Evolutionary conservation across 108 stramenopile species (phyloP).

Genomic region (Conticribra guillardii): DNA sequence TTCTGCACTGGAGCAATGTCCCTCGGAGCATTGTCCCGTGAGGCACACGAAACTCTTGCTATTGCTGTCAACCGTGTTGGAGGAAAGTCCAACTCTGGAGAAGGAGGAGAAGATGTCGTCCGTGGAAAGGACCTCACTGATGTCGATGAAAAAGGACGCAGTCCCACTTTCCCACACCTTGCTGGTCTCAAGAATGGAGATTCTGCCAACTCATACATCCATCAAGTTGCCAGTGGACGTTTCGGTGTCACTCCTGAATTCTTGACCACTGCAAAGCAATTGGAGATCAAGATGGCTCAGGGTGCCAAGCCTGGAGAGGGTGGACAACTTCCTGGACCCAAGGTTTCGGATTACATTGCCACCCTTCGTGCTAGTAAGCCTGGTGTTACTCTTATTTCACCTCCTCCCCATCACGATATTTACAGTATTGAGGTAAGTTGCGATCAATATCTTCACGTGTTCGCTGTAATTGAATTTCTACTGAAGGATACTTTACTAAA

Average conservation of each 20-base stretch:
- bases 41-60: constrained; percentile 95
- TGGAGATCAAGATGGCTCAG: constrained; percentile 97
- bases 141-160: constrained; percentile 85
- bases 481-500: background rate
- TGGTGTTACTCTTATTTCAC: constrained; percentile 93
- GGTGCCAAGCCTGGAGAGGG: constrained; percentile 97
- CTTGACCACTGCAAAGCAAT: constrained; percentile 89
- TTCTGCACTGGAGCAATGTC: constrained; percentile 97
- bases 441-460: background rate
- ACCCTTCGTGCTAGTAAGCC: constrained; percentile 86
- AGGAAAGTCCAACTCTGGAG: constrained; percentile 94
- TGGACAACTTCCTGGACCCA: constrained; percentile 92
- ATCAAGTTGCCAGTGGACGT: constrained; percentile 93
- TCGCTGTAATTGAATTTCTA: background rate
- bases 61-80: constrained; percentile 95
- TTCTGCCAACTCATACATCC: constrained; percentile 88
- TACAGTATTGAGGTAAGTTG: constrained; percentile 89
- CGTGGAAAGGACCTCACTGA: constrained; percentile 67
- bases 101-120: constrained; percentile 92
- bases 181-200: constrained; percentile 91
- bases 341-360: constrained; percentile 95
- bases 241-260: constrained; percentile 96
- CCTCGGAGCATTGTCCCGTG: constrained; percentile 90
- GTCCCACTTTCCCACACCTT: constrained; percentile 84
- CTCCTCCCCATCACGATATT: constrained; percentile 97